Percentiles rank a stretch among this genome's conserved stretches.
phyloP scores from a whole-genome alignment of 345 rosid species.

The Brassica rapa region DNA sequence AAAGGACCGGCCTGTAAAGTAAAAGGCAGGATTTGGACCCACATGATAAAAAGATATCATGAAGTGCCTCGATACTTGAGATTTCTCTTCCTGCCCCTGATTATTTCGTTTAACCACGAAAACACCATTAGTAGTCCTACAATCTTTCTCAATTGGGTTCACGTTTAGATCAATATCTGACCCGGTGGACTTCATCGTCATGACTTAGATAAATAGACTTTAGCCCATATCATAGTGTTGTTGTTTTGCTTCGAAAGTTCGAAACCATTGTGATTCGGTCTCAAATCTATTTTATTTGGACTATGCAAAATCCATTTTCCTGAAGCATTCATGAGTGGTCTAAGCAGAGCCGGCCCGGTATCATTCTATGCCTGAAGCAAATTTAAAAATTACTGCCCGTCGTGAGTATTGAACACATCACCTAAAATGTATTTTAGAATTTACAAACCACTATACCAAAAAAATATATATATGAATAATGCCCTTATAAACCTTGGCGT shows the following conservation, averaged over 20 bases:
- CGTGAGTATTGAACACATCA: no score
- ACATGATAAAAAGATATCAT: constrained; percentile 30
- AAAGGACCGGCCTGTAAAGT: constrained; percentile 38
- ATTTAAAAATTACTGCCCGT: no score
- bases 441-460: no score
- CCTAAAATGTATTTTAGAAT: no score
- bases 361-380: no score
- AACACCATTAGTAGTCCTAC: neutral
- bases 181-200: neutral
- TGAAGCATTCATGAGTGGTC: no score
- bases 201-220: neutral
- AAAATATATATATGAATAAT: no score
- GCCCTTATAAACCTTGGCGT: no score
- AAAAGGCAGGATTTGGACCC: constrained; percentile 36
- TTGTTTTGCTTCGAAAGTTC: no score
- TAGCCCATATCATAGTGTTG: neutral
- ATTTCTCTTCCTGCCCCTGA: neutral
- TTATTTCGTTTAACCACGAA: constrained; percentile 3
- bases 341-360: no score
- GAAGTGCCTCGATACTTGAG: constrained; percentile 27
- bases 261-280: no score
- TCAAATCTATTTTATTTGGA: neutral
- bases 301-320: no score
- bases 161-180: neutral
- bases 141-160: neutral